phyloP scores from a whole-genome alignment of 306 rosid genomes.

The Begonia loranthoides region DNA sequence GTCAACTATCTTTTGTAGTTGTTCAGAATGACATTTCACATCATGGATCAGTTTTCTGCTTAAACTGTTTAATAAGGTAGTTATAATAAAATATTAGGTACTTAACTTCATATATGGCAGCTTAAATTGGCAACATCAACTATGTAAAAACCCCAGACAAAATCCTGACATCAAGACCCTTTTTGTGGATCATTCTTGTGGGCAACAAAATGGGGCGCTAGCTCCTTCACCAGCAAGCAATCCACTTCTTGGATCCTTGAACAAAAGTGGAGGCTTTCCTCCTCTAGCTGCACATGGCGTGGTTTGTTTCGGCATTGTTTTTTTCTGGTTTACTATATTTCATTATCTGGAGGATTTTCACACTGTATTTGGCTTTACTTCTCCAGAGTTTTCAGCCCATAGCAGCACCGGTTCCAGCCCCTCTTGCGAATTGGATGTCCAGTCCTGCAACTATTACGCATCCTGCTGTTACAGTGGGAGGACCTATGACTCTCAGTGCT shows the following conservation, averaged over 20 bases:
- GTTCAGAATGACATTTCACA: too few species aligned
- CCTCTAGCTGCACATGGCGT: conserved; percentile 96
- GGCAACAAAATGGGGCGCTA: conserved; percentile 91
- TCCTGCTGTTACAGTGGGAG: conserved; percentile 80
- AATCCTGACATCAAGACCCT: conserved; percentile 99
- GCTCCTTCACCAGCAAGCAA: conserved; percentile 83
- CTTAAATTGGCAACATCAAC: conserved; percentile 98
- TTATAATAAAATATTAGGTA: too few species aligned
- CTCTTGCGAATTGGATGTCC: conserved; percentile 98
- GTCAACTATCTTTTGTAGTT: too few species aligned
- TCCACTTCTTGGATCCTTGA: conserved; percentile 76
- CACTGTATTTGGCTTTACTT: conserved; percentile 12
- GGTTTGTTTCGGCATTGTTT: conserved; percentile 15
- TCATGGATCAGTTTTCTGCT: too few species aligned
- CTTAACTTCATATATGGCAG: conserved; percentile 32
- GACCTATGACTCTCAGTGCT: conserved; percentile 83
- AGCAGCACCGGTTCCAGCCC: conserved; percentile 68
- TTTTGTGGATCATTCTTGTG: conserved; percentile 95
- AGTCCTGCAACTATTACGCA: conserved; percentile 77
- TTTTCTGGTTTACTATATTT: conserved; percentile 1
- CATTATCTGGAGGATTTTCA: neutral
- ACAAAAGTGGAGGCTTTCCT: conserved; percentile 94
- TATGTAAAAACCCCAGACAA: conserved; percentile 92
- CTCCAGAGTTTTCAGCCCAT: conserved; percentile 85
- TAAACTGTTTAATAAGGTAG: too few species aligned